Evolutionary conservation across 768 basidiomycete genomes (phyloP).

Genomic region (Trichaptum fuscoviolaceum): DNA sequence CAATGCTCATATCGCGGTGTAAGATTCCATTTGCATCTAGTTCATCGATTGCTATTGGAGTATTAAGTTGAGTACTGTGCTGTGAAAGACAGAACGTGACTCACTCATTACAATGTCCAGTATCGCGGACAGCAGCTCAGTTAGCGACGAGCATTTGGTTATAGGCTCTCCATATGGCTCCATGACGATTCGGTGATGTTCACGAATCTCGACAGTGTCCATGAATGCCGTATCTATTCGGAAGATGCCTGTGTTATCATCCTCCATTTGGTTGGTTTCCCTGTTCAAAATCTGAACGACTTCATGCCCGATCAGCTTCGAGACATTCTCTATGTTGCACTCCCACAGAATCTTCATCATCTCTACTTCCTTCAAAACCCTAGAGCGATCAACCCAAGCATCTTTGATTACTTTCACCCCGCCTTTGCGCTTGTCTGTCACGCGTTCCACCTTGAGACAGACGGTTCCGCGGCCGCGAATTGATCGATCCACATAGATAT

Average conservation of each 20-base stretch:
- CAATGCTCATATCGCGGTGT: background rate
- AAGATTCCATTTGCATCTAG: background rate
- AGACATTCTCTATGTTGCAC: background rate
- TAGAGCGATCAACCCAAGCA: background rate
- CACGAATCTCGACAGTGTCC: conserved; percentile 4
- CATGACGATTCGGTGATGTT: background rate
- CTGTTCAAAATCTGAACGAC: background rate
- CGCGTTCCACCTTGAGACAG: background rate
- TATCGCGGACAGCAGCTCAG: too few species aligned
- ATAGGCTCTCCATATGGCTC: background rate
- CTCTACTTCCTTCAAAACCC: background rate
- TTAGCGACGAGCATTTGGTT: too few species aligned
- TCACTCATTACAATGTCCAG: too few species aligned
- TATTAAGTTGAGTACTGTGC: background rate
- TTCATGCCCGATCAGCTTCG: background rate
- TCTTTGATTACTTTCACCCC: background rate
- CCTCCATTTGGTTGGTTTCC: background rate
- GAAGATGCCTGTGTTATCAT: background rate
- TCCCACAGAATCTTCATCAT: background rate
- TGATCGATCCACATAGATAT: background rate
- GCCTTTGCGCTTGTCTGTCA: too few species aligned
- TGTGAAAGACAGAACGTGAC: background rate
- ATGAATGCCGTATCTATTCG: background rate
- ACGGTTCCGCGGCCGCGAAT: background rate
- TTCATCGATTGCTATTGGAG: background rate